A percentile compares a stretch with the other conserved stretches of the same genome.
phyloP scores from a whole-genome alignment of 1,284 basidiomycete genomes.

The Agroathelia rolfsii region DNA sequence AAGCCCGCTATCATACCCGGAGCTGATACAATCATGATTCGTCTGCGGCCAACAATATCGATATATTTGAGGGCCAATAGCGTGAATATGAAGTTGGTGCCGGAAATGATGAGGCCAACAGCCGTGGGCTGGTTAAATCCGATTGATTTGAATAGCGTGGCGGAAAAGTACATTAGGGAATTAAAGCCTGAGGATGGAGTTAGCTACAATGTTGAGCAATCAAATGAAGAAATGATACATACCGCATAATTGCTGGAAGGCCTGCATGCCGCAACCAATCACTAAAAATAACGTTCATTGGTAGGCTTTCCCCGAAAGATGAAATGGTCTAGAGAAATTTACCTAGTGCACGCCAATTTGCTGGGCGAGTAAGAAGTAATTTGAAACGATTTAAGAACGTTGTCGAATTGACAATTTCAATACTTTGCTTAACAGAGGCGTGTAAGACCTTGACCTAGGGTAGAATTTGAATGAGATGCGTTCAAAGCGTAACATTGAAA shows the following conservation, averaged over 20 bases:
- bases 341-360: conserved; percentile 67
- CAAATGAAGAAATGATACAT: too few species aligned
- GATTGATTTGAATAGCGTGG: conserved; percentile 71
- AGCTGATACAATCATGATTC: conserved; percentile 68
- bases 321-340: conserved; percentile 23
- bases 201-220: too few species aligned
- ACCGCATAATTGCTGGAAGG: conserved; percentile 75
- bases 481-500: not conserved
- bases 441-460: conserved; percentile 46
- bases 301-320: too few species aligned
- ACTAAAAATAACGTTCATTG: conserved; percentile 30
- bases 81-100: conserved; percentile 77
- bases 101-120: conserved; percentile 69
- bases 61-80: conserved; percentile 76
- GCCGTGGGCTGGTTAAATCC: conserved; percentile 77
- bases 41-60: conserved; percentile 67
- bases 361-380: conserved; percentile 45
- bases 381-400: conserved; percentile 47
- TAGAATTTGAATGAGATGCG: not conserved
- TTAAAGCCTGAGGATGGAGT: too few species aligned
- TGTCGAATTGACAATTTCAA: conserved; percentile 51
- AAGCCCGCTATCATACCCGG: conserved; percentile 74
- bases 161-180: conserved; percentile 69
- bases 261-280: conserved; percentile 72
- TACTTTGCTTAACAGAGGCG: conserved; percentile 54